Conservation (phyloP, 148 eudicot genomes). For the Vaccinium vitisidaea region DNA sequence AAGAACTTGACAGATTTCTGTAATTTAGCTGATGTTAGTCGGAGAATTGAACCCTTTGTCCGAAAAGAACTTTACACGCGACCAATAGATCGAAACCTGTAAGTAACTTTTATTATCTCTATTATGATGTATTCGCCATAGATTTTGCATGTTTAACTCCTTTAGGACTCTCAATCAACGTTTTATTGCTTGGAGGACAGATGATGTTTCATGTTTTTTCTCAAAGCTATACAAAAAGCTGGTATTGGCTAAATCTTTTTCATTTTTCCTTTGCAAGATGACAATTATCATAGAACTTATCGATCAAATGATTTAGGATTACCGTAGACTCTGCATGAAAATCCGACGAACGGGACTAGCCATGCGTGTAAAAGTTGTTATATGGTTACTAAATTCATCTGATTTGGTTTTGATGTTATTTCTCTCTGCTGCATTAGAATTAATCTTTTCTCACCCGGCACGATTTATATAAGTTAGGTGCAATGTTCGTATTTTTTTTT, state of each 20-base stretch:
- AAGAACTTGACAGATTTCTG: conserved; percentile 40
- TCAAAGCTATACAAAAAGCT: background rate
- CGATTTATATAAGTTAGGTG: too few species aligned
- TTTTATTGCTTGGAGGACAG: background rate
- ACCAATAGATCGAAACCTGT: conserved; percentile 22
- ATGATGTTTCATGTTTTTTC: background rate
- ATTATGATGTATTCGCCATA: conserved; percentile 12
- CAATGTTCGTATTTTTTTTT: background rate
- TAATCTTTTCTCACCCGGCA: too few species aligned
- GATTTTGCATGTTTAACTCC: background rate
- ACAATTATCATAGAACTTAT: background rate
- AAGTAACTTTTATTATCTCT: conserved; percentile 10
- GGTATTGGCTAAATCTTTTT: background rate
- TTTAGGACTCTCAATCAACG: background rate
- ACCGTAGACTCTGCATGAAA: background rate
- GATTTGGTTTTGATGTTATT: background rate
- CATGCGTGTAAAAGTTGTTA: background rate
- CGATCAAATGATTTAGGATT: background rate
- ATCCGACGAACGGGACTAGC: background rate
- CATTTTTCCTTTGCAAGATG: background rate
- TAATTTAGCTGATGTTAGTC: conserved; percentile 44
- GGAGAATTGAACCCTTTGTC: conserved; percentile 48
- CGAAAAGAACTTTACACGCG: conserved; percentile 36
- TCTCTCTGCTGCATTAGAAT: background rate
- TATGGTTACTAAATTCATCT: background rate